Base-by-base conservation (phyloP, 345 rosid genomes). In the Xanthoceras sorbifolium region DNA sequence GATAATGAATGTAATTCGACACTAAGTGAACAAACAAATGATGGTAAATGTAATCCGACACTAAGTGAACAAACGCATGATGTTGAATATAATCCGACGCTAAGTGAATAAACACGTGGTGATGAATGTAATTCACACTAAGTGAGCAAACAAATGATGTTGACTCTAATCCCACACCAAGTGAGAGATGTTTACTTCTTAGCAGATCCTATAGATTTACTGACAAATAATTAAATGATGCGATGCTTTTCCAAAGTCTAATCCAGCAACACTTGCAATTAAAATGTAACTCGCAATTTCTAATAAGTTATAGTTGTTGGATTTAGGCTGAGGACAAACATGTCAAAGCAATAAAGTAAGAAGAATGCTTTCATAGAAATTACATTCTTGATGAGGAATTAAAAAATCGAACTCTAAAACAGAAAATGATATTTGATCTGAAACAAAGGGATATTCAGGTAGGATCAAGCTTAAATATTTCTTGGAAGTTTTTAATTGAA, bases 361-460 rank as follows among this genome's bases (percentile, higher is more conserved):
- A 91, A 44, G 91, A 81, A 73, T 73, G 69, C 74, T 62, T 71
- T 80, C 81, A 80, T 9, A 88, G 77, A 76, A 84, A 63, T 67
- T 79, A 66, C 63, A 62, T 80, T 77, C 74, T 77, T 42, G 86
- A 85, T 2, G 90, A 90, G 81, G 92, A 88, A 85, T 26, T 77
- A 68, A 88, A 83, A 83, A 84, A 32, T 72, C 85, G 71, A 78
- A 69, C 63, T 70, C 64, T 81, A 66, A 90, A 89, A 80, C 89
- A 92, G 71, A 79, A 86, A 69, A 78, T 81, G 64, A 82, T 90
- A 64, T 88, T 96, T 84, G 88, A 90, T 83, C 87, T 88, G 75
- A 98, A 93, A 73, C 89, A 93, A 82, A 71, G 80, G 68, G 92
- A 92, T 84, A 85, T 92, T 65, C 83, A 89, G 89, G 98, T 90